These are phyloP conservation scores for Dendrothele bispora DNA, from an alignment of 768 basidiomycete genomes.

Conservation along the genomic window DNA sequence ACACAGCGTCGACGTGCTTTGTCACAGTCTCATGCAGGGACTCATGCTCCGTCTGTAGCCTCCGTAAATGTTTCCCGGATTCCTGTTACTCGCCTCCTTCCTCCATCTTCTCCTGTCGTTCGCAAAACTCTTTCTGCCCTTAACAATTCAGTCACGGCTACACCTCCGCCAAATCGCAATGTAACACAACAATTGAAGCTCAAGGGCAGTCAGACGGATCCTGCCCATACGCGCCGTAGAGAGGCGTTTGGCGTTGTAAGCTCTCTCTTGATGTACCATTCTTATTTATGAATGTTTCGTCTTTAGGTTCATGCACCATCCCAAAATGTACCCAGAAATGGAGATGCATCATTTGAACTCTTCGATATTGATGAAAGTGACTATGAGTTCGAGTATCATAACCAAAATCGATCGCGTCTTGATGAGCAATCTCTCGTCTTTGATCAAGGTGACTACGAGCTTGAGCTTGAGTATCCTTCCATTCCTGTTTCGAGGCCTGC, in stretches of 20 bases:
- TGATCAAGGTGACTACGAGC: conserved; percentile 30
- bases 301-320: conserved; percentile 11
- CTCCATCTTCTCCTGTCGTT: conserved; percentile 10
- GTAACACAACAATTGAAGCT: conserved; percentile 55
- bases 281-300: conserved; percentile 25
- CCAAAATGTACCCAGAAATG: conserved; percentile 22
- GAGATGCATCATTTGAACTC: conserved; percentile 44
- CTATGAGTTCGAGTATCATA: conserved; percentile 34
- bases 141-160: conserved; percentile 43
- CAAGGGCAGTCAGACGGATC: conserved; percentile 74
- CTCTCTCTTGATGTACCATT: conserved; percentile 22
- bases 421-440: too few relatives aligned
- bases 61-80: conserved; percentile 28
- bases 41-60: conserved; percentile 32
- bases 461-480: conserved; percentile 11
- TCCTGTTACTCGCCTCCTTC: conserved; percentile 7
- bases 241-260: conserved; percentile 42
- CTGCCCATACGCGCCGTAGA: conserved; percentile 51
- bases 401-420: too few relatives aligned
- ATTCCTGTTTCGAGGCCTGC: conserved; percentile 33
- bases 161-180: conserved; percentile 68
- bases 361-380: conserved; percentile 77
- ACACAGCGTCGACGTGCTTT: conserved; percentile 52
- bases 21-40: conserved; percentile 59
- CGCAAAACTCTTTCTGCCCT: conserved; percentile 6